phyloP scores from a whole-genome alignment of 371 early-diverging fungal genomes.

The Mucor lusitanicus region DNA sequence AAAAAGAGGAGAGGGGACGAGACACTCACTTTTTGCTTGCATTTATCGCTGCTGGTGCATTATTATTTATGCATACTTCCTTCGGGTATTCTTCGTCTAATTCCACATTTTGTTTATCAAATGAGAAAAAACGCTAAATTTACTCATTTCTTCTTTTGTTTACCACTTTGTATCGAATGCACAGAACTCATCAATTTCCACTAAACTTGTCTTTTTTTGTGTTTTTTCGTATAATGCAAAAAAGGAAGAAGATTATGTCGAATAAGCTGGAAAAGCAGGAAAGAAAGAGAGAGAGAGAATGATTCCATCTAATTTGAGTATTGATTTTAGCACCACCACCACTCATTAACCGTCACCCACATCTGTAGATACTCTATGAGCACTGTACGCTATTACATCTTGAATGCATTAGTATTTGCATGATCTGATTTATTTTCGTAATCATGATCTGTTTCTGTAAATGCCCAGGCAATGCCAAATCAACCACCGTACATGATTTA shows the following conservation, averaged over 20 bases:
- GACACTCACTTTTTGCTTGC: not conserved
- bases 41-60: not conserved
- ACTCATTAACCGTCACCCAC: not conserved
- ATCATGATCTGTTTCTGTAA: not conserved
- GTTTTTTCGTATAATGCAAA: not conserved
- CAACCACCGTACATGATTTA: not conserved
- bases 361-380: not conserved
- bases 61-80: slow-evolving; percentile 7
- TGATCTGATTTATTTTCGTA: not conserved
- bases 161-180: slow-evolving; percentile 10
- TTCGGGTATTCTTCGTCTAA: slow-evolving; percentile 7
- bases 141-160: not conserved
- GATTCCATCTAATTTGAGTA: not conserved
- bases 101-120: not conserved
- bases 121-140: not conserved
- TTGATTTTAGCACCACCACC: not conserved
- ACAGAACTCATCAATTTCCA: slow-evolving; percentile 13
- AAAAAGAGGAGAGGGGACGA: not conserved
- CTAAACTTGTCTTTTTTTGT: not conserved
- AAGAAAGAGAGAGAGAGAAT: not conserved
- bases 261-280: not conserved
- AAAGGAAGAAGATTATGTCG: not conserved
- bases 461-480: not conserved
- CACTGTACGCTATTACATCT: not conserved
- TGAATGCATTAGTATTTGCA: not conserved